Percentiles rank a stretch among this genome's conserved stretches.
These are phyloP conservation scores for Pleurostoma richardsiae DNA, from an alignment of 2,329 filamentous ascomycete genomes.

Conservation along the genomic window DNA sequence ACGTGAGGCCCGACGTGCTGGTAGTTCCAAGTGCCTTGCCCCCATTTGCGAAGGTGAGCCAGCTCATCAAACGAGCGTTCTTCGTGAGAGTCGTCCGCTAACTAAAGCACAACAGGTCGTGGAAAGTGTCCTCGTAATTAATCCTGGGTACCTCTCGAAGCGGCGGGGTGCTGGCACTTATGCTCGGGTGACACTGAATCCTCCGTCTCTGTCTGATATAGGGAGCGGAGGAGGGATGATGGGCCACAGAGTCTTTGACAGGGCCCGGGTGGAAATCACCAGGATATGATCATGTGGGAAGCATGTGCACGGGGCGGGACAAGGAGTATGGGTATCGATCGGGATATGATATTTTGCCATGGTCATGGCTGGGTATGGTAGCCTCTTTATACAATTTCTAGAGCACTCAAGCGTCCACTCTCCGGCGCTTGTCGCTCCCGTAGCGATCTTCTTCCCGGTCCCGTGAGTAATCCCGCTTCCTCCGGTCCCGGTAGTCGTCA, in stretches of 20 bases:
- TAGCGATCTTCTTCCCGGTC: slow-evolving; percentile 45
- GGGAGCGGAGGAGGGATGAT: slow-evolving; percentile 51
- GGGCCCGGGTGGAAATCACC: slow-evolving; percentile 81
- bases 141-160: slow-evolving; percentile 84
- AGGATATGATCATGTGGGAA: slow-evolving; percentile 51
- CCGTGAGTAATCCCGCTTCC: slow-evolving; percentile 54
- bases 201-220: slow-evolving; percentile 56
- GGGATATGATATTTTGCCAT: too few relatives aligned
- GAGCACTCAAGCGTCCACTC: slow-evolving; percentile 38
- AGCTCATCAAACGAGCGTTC: neutral
- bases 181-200: slow-evolving; percentile 71
- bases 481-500: slow-evolving; percentile 39
- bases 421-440: slow-evolving; percentile 55
- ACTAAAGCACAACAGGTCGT: slow-evolving; percentile 59
- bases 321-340: slow-evolving; percentile 12
- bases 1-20: slow-evolving; percentile 78
- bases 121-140: slow-evolving; percentile 83
- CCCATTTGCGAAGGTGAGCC: slow-evolving; percentile 77
- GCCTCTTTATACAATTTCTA: too few relatives aligned
- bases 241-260: slow-evolving; percentile 72
- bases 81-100: neutral
- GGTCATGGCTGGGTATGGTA: too few relatives aligned
- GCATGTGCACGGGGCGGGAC: neutral
- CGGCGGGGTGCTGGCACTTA: slow-evolving; percentile 80
- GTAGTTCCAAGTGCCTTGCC: slow-evolving; percentile 77